Base-by-base conservation (phyloP, 148 eudicot genomes). In the Rhododendron mucronatum region DNA sequence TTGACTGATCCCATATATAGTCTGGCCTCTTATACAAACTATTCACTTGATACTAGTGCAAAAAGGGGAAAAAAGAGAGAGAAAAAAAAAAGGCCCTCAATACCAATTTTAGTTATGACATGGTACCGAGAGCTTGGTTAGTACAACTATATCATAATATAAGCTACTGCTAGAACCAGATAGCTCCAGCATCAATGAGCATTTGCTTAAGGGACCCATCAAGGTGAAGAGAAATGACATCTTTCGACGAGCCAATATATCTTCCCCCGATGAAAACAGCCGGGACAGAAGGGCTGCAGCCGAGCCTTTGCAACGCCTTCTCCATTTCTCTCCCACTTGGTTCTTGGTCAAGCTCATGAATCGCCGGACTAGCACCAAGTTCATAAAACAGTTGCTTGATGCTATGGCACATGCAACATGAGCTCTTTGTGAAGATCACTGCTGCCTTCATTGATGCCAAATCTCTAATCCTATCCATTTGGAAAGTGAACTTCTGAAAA, bases 351-450 rank as follows among this genome's bases (percentile, higher is more conserved):
- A 90, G 90, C 77, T 92, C 92, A 47, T 92, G 86, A 44, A 92
- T 84, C 0, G 90, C 91, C 1, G 92, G 91, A 73, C 94, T 92
- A 7, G 94, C 92, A 23, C 94, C 94, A 20, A 92, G 88, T 16
- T 89, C 89, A 35, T 89, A 82, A 81, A 92, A 92, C 44, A 92
- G 82, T 51, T 81, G 51, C 86, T 89, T 87, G 59, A 90, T 89
- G 84, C 90, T 92, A 50, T 88, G 88, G 78, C 92, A 92, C 92
- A 92, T 90, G 86, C 86, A 87, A 76, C 94, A 92, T 44, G 94
- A 85, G 89, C 94, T 89, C 88, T 89, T 90, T 14, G 91, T 92
- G 90, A 92, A 92, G 85, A 92, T 92, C 82, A 91, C 91, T 21
- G 90, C 90, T 16, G 94, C 94, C 44, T 71, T 92, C 85, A 83